phyloP scores from a whole-genome alignment of 345 rosid genomes.

The Brassica juncea region DNA sequence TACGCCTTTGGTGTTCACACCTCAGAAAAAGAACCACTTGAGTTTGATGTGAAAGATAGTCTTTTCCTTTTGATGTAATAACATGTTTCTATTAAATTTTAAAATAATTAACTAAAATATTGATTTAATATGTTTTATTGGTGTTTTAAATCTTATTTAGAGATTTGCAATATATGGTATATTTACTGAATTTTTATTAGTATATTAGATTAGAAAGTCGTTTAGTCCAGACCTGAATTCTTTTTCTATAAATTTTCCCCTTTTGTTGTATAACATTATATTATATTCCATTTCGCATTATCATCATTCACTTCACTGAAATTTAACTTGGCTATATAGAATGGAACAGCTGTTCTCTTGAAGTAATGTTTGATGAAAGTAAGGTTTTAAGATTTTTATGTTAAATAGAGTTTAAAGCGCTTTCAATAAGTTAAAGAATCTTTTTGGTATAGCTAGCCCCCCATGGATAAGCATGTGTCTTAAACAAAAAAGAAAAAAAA shows the following conservation, averaged over 20 bases:
- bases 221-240: neutral
- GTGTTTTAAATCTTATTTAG: neutral
- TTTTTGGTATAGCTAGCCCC: neutral
- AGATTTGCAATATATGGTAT: neutral
- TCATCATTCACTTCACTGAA: neutral
- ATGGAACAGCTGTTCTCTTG: neutral
- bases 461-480: neutral
- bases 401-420: neutral
- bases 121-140: neutral
- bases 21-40: conserved; percentile 30
- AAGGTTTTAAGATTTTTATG: neutral
- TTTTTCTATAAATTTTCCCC: neutral
- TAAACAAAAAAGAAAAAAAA: too few species aligned
- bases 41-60: conserved; percentile 36
- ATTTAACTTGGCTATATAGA: neutral
- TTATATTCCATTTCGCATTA: neutral
- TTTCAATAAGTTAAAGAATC: neutral
- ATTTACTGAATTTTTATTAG: neutral
- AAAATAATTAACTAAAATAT: neutral
- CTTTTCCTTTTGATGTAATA: conserved; percentile 29
- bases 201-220: neutral
- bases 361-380: conserved; percentile 5
- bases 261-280: neutral
- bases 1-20: conserved; percentile 8
- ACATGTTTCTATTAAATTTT: neutral